Conservation (phyloP, 495 filamentous ascomycete species). For the Bacidia rubella region DNA sequence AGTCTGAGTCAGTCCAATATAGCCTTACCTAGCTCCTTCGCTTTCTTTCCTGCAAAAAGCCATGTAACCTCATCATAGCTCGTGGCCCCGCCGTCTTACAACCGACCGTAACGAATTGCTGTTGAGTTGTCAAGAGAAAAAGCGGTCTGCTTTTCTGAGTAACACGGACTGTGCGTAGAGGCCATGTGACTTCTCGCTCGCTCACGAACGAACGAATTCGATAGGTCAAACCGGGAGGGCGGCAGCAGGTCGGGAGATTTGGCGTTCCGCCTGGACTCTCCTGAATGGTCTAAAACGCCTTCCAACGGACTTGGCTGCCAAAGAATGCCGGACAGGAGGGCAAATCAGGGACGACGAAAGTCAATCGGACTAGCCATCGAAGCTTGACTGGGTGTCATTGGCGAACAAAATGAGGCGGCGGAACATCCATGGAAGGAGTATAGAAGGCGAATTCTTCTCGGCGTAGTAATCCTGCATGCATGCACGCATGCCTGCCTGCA, state of each 20-base stretch:
- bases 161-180: neutral
- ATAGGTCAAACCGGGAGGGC: neutral
- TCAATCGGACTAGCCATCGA: neutral
- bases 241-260: neutral
- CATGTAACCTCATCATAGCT: neutral
- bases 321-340: neutral
- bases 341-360: slow-evolving; percentile 4
- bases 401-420: neutral
- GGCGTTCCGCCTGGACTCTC: slow-evolving; percentile 1
- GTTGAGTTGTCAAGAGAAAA: neutral
- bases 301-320: neutral
- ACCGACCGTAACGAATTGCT: neutral
- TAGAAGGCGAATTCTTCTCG: neutral
- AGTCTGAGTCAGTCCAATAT: neutral
- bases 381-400: neutral
- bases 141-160: neutral
- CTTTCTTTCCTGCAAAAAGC: neutral
- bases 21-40: neutral
- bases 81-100: neutral
- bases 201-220: neutral
- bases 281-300: neutral
- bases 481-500: neutral
- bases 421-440: neutral
- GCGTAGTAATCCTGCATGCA: slow-evolving; percentile 1
- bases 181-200: neutral